A percentile compares a stretch with the other conserved stretches of the same genome.
phyloP scores from a whole-genome alignment of 2,329 filamentous ascomycete species.

The Sclerotinia spermophila region DNA sequence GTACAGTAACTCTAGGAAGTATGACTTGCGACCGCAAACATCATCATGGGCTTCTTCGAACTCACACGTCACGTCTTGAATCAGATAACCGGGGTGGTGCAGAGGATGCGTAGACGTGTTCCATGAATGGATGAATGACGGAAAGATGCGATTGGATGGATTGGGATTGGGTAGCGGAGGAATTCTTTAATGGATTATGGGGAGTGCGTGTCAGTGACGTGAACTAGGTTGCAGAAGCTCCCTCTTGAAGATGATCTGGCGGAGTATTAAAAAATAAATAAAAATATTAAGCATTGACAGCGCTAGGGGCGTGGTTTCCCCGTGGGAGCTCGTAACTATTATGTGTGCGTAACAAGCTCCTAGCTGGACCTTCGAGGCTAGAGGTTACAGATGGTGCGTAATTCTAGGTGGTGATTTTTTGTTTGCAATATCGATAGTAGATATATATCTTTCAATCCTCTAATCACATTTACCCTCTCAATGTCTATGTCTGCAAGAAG shows the following conservation, averaged over 20 bases:
- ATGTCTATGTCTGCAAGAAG: background rate
- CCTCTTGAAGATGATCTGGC: conserved; percentile 5
- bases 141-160: background rate
- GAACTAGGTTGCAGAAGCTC: background rate
- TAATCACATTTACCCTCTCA: background rate
- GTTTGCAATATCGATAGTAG: background rate
- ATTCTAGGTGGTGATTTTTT: background rate
- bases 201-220: background rate
- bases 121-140: background rate
- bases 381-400: background rate
- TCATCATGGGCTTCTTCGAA: background rate
- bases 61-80: background rate
- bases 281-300: background rate
- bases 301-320: background rate
- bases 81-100: background rate
- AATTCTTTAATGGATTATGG: too few relatives aligned
- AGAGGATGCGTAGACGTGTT: background rate
- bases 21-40: background rate
- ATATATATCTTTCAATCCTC: background rate
- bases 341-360: background rate
- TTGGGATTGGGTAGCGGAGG: too few relatives aligned
- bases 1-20: background rate
- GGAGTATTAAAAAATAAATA: background rate
- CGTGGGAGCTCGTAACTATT: background rate
- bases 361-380: background rate